Evolutionary conservation across 257 asterid species (phyloP).

Genomic region (Nicotiana attenuata): DNA sequence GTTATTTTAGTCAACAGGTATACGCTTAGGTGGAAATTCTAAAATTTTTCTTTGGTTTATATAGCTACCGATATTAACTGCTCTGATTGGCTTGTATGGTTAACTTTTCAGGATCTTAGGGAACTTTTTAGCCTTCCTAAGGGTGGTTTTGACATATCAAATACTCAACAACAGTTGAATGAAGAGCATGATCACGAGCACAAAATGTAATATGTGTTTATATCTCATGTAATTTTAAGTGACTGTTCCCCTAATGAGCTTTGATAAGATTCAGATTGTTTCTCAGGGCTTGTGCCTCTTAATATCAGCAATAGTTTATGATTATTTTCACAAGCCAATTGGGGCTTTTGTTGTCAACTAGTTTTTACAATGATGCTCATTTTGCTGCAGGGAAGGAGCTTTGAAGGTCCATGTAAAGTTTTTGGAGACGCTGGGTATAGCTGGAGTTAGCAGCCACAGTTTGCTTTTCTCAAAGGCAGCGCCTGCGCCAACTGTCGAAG

Average conservation of each 20-base stretch:
- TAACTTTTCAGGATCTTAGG: constrained; percentile 58
- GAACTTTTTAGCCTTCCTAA: constrained; percentile 80
- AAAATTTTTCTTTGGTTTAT: neutral
- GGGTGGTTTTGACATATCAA: constrained; percentile 89
- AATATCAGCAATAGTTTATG: neutral
- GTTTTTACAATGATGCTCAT: neutral
- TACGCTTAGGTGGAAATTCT: neutral
- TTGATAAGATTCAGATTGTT: neutral
- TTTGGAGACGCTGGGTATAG: constrained; percentile 77
- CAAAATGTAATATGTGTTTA: constrained; percentile 41
- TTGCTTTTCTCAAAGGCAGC: constrained; percentile 86
- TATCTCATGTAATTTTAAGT: constrained; percentile 3
- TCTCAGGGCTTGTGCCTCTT: neutral
- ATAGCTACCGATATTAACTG: neutral
- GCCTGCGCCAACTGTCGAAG: constrained; percentile 40
- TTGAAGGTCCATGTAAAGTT: constrained; percentile 58
- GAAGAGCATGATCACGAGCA: constrained; percentile 87
- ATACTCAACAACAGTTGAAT: constrained; percentile 77
- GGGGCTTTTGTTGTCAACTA: neutral
- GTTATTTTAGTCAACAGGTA: constrained; percentile 94
- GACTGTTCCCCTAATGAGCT: neutral
- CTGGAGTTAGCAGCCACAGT: constrained; percentile 92
- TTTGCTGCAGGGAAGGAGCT: constrained; percentile 62
- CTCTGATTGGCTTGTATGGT: neutral
- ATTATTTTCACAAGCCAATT: neutral